Conservation (phyloP, 2,329 filamentous ascomycete species). For the Neofusicoccum laricinum region DNA sequence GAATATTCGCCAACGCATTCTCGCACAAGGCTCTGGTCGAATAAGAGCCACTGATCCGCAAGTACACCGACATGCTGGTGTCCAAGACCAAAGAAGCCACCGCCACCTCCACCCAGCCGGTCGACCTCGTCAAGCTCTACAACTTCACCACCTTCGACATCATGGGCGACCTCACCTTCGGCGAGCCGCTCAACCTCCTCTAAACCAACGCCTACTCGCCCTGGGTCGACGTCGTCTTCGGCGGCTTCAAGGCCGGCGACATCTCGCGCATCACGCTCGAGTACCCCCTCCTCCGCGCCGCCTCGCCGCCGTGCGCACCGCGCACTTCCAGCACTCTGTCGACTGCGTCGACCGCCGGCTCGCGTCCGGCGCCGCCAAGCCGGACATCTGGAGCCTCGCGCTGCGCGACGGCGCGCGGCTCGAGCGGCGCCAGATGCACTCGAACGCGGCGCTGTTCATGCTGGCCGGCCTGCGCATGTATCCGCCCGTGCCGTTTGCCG, state of each 20-base stretch:
- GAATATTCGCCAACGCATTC: conserved; percentile 40
- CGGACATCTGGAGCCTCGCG: conserved; percentile 42
- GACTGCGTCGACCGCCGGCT: conserved; percentile 24
- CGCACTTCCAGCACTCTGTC: not conserved
- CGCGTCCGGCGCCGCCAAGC: conserved; percentile 20
- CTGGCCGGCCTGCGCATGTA: conserved; percentile 37
- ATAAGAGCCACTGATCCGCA: conserved; percentile 38
- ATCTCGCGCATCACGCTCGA: not conserved
- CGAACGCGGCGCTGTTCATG: conserved; percentile 22
- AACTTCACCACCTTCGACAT: conserved; percentile 34
- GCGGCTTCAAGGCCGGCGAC: conserved; percentile 20
- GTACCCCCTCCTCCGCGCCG: not conserved
- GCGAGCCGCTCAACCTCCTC: conserved; percentile 31
- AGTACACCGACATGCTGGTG: conserved; percentile 42
- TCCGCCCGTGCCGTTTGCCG: conserved; percentile 34
- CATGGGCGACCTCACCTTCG: conserved; percentile 33
- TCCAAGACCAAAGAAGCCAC: conserved; percentile 26
- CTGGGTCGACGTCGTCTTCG: conserved; percentile 32
- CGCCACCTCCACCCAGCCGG: not conserved
- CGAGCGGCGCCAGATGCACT: conserved; percentile 18
- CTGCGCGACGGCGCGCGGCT: conserved; percentile 19
- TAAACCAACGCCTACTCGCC: conserved; percentile 24
- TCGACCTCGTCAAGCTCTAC: conserved; percentile 21
- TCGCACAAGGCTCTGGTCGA: conserved; percentile 37
- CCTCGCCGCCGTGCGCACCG: not conserved